Conservation (phyloP, 805 yeast genomes). For the Teunomyces aglyptinius region DNA sequence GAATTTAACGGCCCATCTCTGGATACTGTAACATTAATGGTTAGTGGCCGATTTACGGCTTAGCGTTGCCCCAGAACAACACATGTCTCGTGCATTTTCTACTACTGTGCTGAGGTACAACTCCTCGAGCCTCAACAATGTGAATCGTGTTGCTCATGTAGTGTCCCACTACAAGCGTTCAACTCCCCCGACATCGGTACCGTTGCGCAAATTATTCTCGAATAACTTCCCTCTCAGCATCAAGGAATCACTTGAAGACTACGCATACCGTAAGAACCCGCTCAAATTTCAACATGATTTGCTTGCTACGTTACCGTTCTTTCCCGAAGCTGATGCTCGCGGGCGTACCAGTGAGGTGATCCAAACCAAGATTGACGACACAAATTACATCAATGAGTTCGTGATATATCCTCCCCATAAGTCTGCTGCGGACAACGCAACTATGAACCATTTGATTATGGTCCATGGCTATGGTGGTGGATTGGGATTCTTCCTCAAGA, state of each 20-base stretch:
- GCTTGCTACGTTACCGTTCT: slow-evolving; percentile 46
- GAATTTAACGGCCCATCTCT: not conserved
- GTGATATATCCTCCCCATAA: slow-evolving; percentile 34
- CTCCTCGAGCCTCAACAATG: slow-evolving; percentile 8
- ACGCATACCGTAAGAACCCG: slow-evolving; percentile 32
- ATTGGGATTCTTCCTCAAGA: slow-evolving; percentile 42
- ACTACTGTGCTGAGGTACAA: not conserved
- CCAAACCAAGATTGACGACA: slow-evolving; percentile 28
- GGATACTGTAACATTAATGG: not conserved
- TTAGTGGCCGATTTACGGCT: not conserved
- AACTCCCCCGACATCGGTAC: slow-evolving; percentile 68
- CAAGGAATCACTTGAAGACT: slow-evolving; percentile 55
- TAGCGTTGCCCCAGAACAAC: not conserved
- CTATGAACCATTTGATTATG: slow-evolving; percentile 40
- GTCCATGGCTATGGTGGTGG: slow-evolving; percentile 48
- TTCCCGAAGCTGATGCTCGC: slow-evolving; percentile 29
- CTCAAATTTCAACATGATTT: slow-evolving; percentile 48
- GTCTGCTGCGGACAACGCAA: slow-evolving; percentile 13
- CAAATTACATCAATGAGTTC: slow-evolving; percentile 37
- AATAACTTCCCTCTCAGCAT: slow-evolving; percentile 58
- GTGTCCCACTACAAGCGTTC: slow-evolving; percentile 44
- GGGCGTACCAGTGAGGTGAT: slow-evolving; percentile 34
- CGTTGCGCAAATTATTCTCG: slow-evolving; percentile 51
- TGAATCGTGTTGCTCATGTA: slow-evolving; percentile 1
- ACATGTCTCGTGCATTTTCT: not conserved